phyloP scores from a whole-genome alignment of 2,329 filamentous ascomycete genomes.

The Calonectria pseudoreteaudii region DNA sequence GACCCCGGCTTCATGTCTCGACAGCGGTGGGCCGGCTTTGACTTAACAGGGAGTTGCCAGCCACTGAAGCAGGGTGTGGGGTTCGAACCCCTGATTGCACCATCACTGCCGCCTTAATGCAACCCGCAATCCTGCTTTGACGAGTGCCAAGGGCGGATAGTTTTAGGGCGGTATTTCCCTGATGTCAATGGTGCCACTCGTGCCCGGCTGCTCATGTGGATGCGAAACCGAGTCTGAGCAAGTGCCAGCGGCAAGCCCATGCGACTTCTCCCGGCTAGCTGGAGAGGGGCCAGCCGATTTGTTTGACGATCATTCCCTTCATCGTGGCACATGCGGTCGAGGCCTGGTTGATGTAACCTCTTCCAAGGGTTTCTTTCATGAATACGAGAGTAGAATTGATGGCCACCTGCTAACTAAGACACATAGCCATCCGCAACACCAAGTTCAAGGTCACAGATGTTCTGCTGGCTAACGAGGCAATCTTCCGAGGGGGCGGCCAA shows the following conservation, averaged over 20 bases:
- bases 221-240: conserved; percentile 16
- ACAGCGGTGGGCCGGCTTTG: conserved; percentile 33
- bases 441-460: conserved; percentile 98
- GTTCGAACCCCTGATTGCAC: conserved; percentile 35
- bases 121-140: conserved; percentile 30
- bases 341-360: conserved; percentile 27
- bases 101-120: conserved; percentile 33
- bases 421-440: conserved; percentile 89
- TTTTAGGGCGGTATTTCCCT: conserved; percentile 25
- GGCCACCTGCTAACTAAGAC: conserved; percentile 36
- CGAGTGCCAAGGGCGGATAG: conserved; percentile 27
- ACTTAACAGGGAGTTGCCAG: conserved; percentile 25
- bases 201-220: conserved; percentile 19
- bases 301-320: conserved; percentile 35
- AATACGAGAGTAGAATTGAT: conserved; percentile 12
- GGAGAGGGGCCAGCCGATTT: conserved; percentile 24
- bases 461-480: conserved; percentile 86
- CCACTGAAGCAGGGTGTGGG: conserved; percentile 33
- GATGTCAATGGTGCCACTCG: conserved; percentile 35
- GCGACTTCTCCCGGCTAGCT: conserved; percentile 30
- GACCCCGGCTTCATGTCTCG: conserved; percentile 19
- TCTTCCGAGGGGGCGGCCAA: conserved; percentile 94
- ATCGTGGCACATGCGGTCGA: conserved; percentile 30
- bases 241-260: conserved; percentile 21
- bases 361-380: background rate